phyloP scores from a whole-genome alignment of 2,329 filamentous ascomycete genomes.

The Dryadomyces quercivorus region DNA sequence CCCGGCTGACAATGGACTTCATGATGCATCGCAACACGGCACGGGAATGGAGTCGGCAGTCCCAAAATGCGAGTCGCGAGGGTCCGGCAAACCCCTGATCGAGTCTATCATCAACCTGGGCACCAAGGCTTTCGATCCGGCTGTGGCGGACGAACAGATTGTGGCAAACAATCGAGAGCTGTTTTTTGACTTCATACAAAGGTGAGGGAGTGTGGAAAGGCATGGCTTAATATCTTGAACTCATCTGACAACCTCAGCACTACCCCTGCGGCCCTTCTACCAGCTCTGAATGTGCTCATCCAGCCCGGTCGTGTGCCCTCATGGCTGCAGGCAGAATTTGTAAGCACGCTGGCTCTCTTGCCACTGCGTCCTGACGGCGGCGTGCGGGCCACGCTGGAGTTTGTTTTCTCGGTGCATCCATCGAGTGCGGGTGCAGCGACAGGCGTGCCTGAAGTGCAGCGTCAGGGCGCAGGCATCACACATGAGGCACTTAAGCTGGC shows the following conservation, averaged over 20 bases:
- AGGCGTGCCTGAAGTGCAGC: constrained; percentile 33
- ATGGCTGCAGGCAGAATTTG: constrained; percentile 47
- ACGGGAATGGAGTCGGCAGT: constrained; percentile 7
- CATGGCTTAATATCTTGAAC: not conserved
- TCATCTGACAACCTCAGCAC: constrained; percentile 4
- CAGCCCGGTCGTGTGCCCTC: constrained; percentile 45
- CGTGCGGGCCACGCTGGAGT: constrained; percentile 56
- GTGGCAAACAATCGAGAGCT: constrained; percentile 22
- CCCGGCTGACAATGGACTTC: not conserved
- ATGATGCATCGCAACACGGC: not conserved
- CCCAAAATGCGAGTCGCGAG: constrained; percentile 1
- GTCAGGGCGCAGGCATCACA: constrained; percentile 50
- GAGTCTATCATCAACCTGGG: constrained; percentile 26
- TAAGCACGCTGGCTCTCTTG: constrained; percentile 44
- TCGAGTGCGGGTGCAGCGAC: constrained; percentile 29
- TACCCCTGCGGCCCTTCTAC: constrained; percentile 37
- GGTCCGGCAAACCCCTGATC: constrained; percentile 14
- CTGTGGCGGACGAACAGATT: constrained; percentile 14
- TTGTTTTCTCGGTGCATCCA: constrained; percentile 57
- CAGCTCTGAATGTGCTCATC: constrained; percentile 49
- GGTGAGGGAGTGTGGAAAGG: constrained; percentile 18
- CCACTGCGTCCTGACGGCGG: constrained; percentile 48
- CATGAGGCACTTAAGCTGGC: constrained; percentile 55
- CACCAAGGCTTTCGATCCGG: constrained; percentile 37
- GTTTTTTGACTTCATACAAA: constrained; percentile 35